Conservation (phyloP, 2,329 filamentous ascomycete genomes). For the Penicillium sp. region DNA sequence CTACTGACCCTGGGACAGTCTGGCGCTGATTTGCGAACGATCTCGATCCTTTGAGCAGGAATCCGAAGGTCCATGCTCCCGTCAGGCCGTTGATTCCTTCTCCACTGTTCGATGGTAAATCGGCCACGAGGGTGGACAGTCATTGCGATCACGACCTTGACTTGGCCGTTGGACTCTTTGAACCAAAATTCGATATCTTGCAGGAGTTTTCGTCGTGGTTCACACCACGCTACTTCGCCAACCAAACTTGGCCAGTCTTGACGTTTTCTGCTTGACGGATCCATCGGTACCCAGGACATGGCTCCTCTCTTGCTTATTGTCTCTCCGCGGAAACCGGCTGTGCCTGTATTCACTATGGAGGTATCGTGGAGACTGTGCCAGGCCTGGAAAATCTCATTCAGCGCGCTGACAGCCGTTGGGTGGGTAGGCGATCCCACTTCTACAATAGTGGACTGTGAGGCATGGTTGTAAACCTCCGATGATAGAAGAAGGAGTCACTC, state of each 20-base stretch:
- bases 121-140: not conserved
- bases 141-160: not conserved
- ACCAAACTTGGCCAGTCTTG: conserved; percentile 11
- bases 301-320: conserved; percentile 1
- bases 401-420: not conserved
- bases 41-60: not conserved
- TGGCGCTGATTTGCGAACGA: not conserved
- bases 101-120: not conserved
- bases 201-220: not conserved
- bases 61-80: not conserved
- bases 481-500: conserved; percentile 3
- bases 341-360: not conserved
- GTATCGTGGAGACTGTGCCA: not conserved
- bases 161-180: not conserved
- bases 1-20: not conserved
- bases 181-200: not conserved
- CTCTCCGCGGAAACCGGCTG: not conserved
- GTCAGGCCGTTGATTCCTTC: not conserved
- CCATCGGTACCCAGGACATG: not conserved
- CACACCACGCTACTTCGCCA: conserved; percentile 9
- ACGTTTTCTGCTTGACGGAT: not conserved
- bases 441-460: conserved; percentile 1
- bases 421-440: conserved; percentile 1
- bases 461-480: conserved; percentile 8
- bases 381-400: conserved; percentile 3